Conservation (phyloP, 208 protist genomes). For the Trypanosoma scelopori region DNA sequence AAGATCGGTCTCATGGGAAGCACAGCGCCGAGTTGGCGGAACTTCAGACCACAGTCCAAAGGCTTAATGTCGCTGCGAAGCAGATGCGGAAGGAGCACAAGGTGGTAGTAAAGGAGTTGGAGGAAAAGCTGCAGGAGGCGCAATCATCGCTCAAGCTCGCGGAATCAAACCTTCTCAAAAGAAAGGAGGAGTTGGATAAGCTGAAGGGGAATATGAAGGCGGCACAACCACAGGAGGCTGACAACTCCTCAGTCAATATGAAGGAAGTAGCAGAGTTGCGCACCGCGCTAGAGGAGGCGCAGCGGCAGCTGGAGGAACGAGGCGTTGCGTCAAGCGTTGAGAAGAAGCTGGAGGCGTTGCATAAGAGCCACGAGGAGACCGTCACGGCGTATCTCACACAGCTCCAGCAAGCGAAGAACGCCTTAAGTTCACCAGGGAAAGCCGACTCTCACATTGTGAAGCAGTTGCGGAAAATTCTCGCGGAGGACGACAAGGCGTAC, state of each 20-base stretch:
- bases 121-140: constrained; percentile 23
- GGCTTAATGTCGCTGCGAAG: constrained; percentile 41
- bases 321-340: constrained; percentile 15
- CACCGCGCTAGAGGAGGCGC: constrained; percentile 20
- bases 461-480: constrained; percentile 29
- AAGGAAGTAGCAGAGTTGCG: constrained; percentile 22
- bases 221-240: not conserved
- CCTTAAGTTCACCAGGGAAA: constrained; percentile 3
- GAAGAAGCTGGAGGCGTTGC: constrained; percentile 17
- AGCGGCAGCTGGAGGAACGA: constrained; percentile 15
- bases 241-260: not conserved
- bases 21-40: constrained; percentile 40
- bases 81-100: constrained; percentile 35
- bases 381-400: constrained; percentile 6
- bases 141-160: constrained; percentile 13
- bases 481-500: constrained; percentile 23
- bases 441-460: constrained; percentile 28
- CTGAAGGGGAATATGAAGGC: constrained; percentile 2
- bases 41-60: constrained; percentile 45
- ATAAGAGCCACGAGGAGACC: constrained; percentile 24
- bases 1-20: constrained; percentile 35
- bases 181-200: constrained; percentile 15
- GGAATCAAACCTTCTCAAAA: constrained; percentile 16
- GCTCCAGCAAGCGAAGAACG: constrained; percentile 20
- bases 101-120: constrained; percentile 25